Percentiles rank a stretch among this genome's conserved stretches.
Evolutionary conservation across 257 asterid genomes (phyloP).

Genomic region (Misopates orontium): DNA sequence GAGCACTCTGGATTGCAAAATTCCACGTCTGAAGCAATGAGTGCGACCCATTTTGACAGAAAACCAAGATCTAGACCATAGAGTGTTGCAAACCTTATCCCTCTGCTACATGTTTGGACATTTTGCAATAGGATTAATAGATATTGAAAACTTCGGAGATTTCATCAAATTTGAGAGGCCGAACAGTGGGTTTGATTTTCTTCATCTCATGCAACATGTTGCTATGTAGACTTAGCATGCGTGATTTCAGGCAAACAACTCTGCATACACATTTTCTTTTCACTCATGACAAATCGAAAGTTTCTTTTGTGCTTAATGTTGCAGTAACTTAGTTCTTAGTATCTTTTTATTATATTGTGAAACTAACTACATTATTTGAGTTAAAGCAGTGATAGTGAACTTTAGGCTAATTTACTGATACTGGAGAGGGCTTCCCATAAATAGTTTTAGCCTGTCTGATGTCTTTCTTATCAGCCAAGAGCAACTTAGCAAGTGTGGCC

Average conservation of each 20-base stretch:
- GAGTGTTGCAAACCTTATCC: not conserved
- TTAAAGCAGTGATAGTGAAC: slow-evolving; percentile 13
- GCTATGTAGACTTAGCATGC: not conserved
- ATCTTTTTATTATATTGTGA: not conserved
- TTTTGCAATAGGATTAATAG: not conserved
- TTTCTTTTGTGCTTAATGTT: not conserved
- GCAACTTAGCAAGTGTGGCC: slow-evolving; percentile 83
- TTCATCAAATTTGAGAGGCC: not conserved
- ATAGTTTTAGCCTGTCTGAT: slow-evolving; percentile 23
- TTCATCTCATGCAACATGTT: not conserved
- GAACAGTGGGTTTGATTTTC: slow-evolving; percentile 5
- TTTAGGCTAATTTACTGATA: slow-evolving; percentile 8
- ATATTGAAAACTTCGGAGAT: not conserved
- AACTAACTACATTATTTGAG: slow-evolving; percentile 12
- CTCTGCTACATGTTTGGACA: not conserved
- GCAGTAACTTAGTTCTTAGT: slow-evolving; percentile 12
- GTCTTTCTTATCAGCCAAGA: slow-evolving; percentile 63
- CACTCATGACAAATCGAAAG: not conserved
- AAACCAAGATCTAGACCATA: not conserved
- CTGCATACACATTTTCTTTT: not conserved
- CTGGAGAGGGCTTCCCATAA: slow-evolving; percentile 10
- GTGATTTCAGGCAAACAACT: not conserved
- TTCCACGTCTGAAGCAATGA: not conserved
- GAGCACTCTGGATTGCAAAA: not conserved
- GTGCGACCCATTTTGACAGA: not conserved